phyloP scores from a whole-genome alignment of 2,329 filamentous ascomycete species.

The Lachnellula subtilissima region DNA sequence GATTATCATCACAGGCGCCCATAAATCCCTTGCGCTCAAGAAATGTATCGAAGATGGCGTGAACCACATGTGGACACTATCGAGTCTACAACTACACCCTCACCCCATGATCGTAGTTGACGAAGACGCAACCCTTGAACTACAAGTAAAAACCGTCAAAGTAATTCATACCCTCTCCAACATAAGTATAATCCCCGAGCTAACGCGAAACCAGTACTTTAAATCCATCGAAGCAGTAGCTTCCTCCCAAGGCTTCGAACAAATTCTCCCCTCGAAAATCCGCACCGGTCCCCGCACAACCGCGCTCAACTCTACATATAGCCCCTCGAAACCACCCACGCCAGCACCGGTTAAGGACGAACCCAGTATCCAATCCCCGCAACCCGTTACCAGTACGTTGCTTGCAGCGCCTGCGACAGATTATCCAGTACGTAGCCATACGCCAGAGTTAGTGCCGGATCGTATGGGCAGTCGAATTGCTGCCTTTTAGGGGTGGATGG shows the following conservation, averaged over 20 bases:
- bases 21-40: slow-evolving; percentile 75
- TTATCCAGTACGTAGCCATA: slow-evolving; percentile 50
- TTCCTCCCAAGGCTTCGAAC: slow-evolving; percentile 51
- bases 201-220: slow-evolving; percentile 47
- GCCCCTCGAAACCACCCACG: slow-evolving; percentile 2
- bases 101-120: slow-evolving; percentile 81
- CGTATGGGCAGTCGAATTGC: slow-evolving; percentile 26
- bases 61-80: slow-evolving; percentile 90
- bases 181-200: neutral
- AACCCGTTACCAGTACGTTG: slow-evolving; percentile 51
- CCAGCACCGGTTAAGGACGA: slow-evolving; percentile 20
- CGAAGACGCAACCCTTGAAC: slow-evolving; percentile 69
- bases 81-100: slow-evolving; percentile 72
- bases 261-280: slow-evolving; percentile 52
- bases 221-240: slow-evolving; percentile 66
- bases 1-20: slow-evolving; percentile 74
- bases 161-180: slow-evolving; percentile 31
- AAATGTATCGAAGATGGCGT: slow-evolving; percentile 76
- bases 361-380: slow-evolving; percentile 47
- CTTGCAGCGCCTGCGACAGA: slow-evolving; percentile 51
- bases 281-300: slow-evolving; percentile 43
- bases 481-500: slow-evolving; percentile 1
- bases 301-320: slow-evolving; percentile 10
- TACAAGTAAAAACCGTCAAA: slow-evolving; percentile 70
- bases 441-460: slow-evolving; percentile 57